Evolutionary conservation across 2,329 filamentous ascomycete genomes (phyloP).

Genomic region (Sclerotiophoma versabilis): DNA sequence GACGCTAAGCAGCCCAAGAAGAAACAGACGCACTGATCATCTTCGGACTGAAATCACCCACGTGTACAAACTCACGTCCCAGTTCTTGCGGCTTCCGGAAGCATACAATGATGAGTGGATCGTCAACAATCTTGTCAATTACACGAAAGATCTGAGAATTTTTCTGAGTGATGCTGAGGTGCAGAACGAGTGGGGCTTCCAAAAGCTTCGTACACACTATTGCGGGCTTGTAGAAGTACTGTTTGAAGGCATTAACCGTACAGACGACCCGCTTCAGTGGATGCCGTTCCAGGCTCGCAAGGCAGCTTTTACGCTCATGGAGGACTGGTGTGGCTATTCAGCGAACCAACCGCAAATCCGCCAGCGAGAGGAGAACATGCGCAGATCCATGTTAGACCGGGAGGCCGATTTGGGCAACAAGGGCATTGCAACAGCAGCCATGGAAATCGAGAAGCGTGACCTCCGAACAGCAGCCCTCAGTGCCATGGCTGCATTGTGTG

Average conservation of each 20-base stretch:
- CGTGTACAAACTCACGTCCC: slow-evolving; percentile 91
- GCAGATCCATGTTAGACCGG: slow-evolving; percentile 81
- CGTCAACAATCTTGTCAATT: slow-evolving; percentile 83
- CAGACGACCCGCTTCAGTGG: slow-evolving; percentile 86
- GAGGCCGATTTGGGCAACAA: slow-evolving; percentile 76
- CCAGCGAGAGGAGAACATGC: slow-evolving; percentile 84
- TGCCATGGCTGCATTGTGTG: slow-evolving; percentile 93
- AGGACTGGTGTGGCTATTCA: slow-evolving; percentile 98
- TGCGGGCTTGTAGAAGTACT: slow-evolving; percentile 92
- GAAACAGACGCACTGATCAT: slow-evolving; percentile 83
- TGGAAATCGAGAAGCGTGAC: slow-evolving; percentile 97
- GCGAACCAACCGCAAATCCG: slow-evolving; percentile 86
- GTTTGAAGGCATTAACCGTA: slow-evolving; percentile 88
- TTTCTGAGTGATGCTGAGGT: slow-evolving; percentile 96
- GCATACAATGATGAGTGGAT: slow-evolving; percentile 90
- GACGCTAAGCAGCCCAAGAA: slow-evolving; percentile 76
- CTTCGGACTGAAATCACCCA: slow-evolving; percentile 94
- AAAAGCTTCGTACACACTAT: slow-evolving; percentile 89
- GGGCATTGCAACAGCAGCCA: slow-evolving; percentile 81
- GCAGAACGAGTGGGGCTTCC: slow-evolving; percentile 93
- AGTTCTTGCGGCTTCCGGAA: slow-evolving; percentile 80
- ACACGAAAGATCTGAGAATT: slow-evolving; percentile 89
- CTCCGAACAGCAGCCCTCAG: slow-evolving; percentile 88
- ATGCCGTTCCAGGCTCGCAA: slow-evolving; percentile 97
- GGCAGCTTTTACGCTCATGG: slow-evolving; percentile 95